phyloP scores from a whole-genome alignment of 2,329 filamentous ascomycete genomes.

The Mycosphaerella sp. region DNA sequence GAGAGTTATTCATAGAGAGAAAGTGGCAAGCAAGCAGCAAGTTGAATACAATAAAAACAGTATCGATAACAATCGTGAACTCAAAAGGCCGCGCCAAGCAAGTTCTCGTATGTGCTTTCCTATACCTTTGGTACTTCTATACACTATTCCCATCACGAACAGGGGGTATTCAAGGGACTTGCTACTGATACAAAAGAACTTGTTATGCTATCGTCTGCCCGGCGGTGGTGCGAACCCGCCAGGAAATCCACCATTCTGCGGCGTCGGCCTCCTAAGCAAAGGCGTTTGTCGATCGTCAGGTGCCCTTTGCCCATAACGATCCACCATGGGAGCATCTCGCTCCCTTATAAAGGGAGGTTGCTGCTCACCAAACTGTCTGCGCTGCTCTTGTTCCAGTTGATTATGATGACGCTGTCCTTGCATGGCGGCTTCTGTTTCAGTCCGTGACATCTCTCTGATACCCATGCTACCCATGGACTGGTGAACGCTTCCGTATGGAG shows the following conservation, averaged over 20 bases:
- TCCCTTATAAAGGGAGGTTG: slow-evolving; percentile 9
- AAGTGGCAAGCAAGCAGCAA: no score
- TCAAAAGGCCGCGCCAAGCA: no score
- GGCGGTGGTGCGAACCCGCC: neutral
- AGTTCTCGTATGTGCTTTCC: no score
- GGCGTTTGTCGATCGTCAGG: slow-evolving; percentile 3
- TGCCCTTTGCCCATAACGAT: slow-evolving; percentile 6
- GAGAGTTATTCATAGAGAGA: no score
- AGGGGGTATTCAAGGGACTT: neutral
- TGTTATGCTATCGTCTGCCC: neutral
- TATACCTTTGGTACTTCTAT: no score
- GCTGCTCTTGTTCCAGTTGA: slow-evolving; percentile 18
- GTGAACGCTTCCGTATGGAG: slow-evolving; percentile 1
- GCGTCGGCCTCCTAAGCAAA: slow-evolving; percentile 10
- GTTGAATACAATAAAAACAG: no score
- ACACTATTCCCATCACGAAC: no score
- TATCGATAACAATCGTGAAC: no score
- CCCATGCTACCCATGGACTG: slow-evolving; percentile 13
- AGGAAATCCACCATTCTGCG: slow-evolving; percentile 1
- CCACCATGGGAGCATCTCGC: slow-evolving; percentile 8
- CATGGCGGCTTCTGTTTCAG: slow-evolving; percentile 23
- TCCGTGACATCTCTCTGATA: slow-evolving; percentile 22
- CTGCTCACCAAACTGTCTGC: slow-evolving; percentile 16
- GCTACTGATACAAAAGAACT: neutral
- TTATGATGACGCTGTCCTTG: slow-evolving; percentile 17